These are phyloP conservation scores for Nemania diffusa DNA, from an alignment of 2,329 filamentous ascomycete species.

Conservation along the genomic window DNA sequence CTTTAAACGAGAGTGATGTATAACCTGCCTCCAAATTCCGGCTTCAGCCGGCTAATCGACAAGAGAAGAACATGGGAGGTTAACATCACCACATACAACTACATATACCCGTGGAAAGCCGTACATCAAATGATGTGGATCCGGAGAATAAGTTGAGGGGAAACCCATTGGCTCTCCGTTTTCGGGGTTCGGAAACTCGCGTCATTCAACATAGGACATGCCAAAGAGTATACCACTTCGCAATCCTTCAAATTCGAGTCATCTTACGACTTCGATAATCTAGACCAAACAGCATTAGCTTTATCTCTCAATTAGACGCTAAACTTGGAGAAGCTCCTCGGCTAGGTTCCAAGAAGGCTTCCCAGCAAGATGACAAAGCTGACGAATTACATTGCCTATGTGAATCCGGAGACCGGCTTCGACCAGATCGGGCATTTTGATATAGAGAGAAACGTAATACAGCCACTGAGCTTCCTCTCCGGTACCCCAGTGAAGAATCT, in stretches of 20 bases:
- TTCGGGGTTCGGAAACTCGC: conserved; percentile 17
- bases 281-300: neutral
- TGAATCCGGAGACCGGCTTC: conserved; percentile 21
- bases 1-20: neutral
- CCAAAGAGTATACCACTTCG: neutral
- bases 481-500: conserved; percentile 32
- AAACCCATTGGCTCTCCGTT: conserved; percentile 14
- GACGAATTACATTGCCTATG: conserved; percentile 32
- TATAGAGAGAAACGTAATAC: conserved; percentile 22
- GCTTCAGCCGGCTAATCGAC: neutral
- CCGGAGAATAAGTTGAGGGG: conserved; percentile 10
- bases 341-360: neutral
- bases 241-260: neutral
- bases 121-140: conserved; percentile 14
- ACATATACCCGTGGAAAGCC: neutral
- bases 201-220: conserved; percentile 4
- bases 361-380: conserved; percentile 23
- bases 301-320: neutral
- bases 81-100: neutral
- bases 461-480: conserved; percentile 27
- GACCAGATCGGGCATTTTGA: conserved; percentile 32
- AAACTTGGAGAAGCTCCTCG: neutral
- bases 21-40: neutral
- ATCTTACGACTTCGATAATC: neutral
- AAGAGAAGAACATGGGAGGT: neutral